phyloP scores from a whole-genome alignment of 306 rosid species.

The Luffa acutangula region DNA sequence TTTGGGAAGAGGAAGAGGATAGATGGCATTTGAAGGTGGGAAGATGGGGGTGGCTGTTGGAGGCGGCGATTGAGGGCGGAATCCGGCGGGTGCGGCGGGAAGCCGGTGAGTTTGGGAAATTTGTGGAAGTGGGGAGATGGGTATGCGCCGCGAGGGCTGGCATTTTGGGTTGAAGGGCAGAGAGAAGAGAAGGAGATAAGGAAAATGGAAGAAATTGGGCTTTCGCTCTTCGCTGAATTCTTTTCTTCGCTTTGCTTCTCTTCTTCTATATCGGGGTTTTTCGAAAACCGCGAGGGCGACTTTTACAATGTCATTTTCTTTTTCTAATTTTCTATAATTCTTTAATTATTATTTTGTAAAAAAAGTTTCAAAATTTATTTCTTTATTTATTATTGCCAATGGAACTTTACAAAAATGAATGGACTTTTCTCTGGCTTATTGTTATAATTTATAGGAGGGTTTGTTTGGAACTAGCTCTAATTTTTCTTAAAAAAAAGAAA shows the following conservation, averaged over 20 bases:
- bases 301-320: background rate
- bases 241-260: background rate
- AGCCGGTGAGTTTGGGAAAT: constrained; percentile 17
- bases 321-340: too few species aligned
- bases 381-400: background rate
- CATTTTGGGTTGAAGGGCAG: constrained; percentile 17
- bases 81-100: constrained; percentile 12
- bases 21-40: constrained; percentile 23
- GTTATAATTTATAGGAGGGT: too few species aligned
- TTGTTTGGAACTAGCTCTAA: too few species aligned
- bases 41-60: constrained; percentile 2
- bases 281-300: background rate
- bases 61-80: constrained; percentile 1
- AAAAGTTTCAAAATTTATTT: too few species aligned
- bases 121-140: constrained; percentile 27
- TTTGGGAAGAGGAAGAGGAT: constrained; percentile 20
- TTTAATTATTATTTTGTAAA: too few species aligned
- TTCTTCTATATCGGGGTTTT: background rate
- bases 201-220: background rate
- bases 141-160: constrained; percentile 43
- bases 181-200: constrained; percentile 19
- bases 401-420: background rate
- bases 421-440: background rate
- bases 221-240: background rate
- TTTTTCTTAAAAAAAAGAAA: too few species aligned